Base-by-base conservation (phyloP, 768 basidiomycete genomes). In the Tylopilus sp. region DNA sequence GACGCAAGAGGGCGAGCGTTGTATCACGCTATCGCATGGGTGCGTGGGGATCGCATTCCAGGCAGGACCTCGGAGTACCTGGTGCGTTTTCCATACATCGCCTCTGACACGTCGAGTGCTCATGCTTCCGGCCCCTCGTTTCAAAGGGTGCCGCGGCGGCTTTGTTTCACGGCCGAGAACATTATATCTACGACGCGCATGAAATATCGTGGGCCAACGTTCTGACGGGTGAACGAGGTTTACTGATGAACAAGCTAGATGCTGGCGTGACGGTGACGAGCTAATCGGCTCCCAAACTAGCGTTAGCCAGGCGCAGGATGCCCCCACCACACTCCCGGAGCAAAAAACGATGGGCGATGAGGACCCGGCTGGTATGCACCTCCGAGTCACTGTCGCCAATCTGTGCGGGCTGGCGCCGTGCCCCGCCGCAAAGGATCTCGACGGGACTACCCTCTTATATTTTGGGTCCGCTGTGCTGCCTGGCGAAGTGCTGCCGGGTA, bases 51-150 rank as follows among this genome's bases (percentile, higher is more conserved):
- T 11, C 44, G 44, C 7, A 11, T 46, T 46, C 44, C 22, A 21
- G 44, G 44, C 17, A 35, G 33, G 33, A 46, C 44, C 17, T 54
- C 44, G 15, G 48, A 45, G 21, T 44, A 51, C 35, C 53, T 54
- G 3, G 53, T 54, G 42, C 22, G 52, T 50, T 20, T 20, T 12
- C 2, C 17, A 10, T n/a, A 20, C 15, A 13, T 5, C 3, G 23
- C 21, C 5, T 23, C 15, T 38, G 30, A 8, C 6, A 18, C 12
- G 33, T 15, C 4, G 21, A 3, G 7, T 22, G 25, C 52, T 53
- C 36, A 50, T 7, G 28, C 15, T 31, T 13, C 20, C 2, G 4
- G n/a, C 3, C 28, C 15, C 9, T 1, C 20, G 9, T 46, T 20
- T n/a, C 7, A 36, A 20, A 46, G 44, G 44, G 33, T 25, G 44